phyloP scores from a whole-genome alignment of 2,329 filamentous ascomycete species.

The Sporothrix schenckii region DNA sequence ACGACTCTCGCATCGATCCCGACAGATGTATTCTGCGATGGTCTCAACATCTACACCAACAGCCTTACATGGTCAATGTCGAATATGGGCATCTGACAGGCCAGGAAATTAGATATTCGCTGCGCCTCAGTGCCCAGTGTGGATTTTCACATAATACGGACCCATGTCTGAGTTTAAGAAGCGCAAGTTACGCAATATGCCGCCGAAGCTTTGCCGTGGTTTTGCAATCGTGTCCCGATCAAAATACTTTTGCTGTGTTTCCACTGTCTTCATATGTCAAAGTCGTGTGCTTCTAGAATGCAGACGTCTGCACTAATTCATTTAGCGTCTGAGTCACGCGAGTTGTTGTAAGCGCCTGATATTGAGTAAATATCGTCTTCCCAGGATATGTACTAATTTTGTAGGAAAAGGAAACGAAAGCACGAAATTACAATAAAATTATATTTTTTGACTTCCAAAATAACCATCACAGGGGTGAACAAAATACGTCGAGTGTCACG shows the following conservation, averaged over 20 bases:
- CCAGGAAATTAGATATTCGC: conserved; percentile 3
- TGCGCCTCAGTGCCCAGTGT: conserved; percentile 1
- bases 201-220: conserved; percentile 10
- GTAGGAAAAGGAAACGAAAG: no score
- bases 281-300: background rate
- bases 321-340: conserved; percentile 17
- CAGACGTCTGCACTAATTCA: background rate
- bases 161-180: background rate
- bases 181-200: background rate
- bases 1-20: background rate
- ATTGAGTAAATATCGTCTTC: background rate
- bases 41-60: background rate
- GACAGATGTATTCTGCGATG: background rate
- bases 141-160: background rate
- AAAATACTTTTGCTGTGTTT: background rate
- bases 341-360: background rate
- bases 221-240: conserved; percentile 4
- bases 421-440: no score
- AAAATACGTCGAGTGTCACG: no score
- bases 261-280: background rate
- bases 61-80: conserved; percentile 5
- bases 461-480: no score
- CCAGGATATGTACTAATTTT: background rate
- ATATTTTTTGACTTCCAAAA: no score
- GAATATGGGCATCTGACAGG: background rate